Evolutionary conservation across 2,329 filamentous ascomycete genomes (phyloP).

Genomic region (Lasiodiplodia sp.): DNA sequence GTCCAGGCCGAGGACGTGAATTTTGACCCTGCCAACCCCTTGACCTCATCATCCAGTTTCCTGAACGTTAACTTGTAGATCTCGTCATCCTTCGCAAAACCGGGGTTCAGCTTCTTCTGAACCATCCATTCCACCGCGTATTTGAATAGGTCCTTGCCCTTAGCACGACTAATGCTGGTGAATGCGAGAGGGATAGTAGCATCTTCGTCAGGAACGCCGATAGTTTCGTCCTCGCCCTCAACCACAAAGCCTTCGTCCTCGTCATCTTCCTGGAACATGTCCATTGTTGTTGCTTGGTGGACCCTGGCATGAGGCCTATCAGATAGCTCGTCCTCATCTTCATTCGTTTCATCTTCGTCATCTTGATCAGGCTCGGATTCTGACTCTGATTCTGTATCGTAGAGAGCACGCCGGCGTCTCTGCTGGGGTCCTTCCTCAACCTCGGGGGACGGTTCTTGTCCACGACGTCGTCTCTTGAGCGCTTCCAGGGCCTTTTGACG

Average conservation of each 20-base stretch:
- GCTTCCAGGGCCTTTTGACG: conserved; percentile 53
- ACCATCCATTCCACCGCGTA: conserved; percentile 82
- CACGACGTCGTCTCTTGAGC: conserved; percentile 51
- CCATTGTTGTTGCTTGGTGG: conserved; percentile 40
- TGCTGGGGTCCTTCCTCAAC: conserved; percentile 31
- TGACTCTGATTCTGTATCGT: conserved; percentile 35
- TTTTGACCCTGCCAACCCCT: conserved; percentile 72
- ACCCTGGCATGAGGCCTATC: conserved; percentile 22
- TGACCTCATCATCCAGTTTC: conserved; percentile 75
- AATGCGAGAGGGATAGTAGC: conserved; percentile 72
- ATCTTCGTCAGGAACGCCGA: conserved; percentile 62
- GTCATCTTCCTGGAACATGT: conserved; percentile 60
- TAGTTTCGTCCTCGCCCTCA: conserved; percentile 63
- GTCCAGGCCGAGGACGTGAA: conserved; percentile 77
- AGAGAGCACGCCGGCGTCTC: conserved; percentile 34
- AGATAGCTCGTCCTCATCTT: conserved; percentile 20
- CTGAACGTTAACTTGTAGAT: conserved; percentile 73
- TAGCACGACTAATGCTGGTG: conserved; percentile 70
- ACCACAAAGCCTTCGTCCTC: conserved; percentile 71
- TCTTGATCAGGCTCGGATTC: conserved; percentile 34
- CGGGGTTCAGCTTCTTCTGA: conserved; percentile 77
- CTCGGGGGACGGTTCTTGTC: conserved; percentile 37
- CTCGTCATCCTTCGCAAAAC: conserved; percentile 67
- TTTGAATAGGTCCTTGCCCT: conserved; percentile 74
- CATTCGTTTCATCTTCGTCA: conserved; percentile 38